Evolutionary conservation across 495 filamentous ascomycete species (phyloP), one percentile per base, ranked within the genome.

Genomic region (Penicillium arizonense): DNA sequence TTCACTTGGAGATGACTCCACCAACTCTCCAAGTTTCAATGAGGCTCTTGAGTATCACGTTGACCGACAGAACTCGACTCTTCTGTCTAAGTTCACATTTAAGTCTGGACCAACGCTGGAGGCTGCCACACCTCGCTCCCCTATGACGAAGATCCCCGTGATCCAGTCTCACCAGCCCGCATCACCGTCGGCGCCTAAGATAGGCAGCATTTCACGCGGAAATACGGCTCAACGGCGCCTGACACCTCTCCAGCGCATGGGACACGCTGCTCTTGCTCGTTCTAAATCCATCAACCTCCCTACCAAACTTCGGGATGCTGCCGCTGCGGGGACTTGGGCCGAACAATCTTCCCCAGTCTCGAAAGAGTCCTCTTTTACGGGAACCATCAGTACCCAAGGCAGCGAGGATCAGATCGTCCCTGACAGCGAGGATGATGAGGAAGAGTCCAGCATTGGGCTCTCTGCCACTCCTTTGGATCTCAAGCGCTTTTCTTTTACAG

Each of bases 351-450:
- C 61, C 8, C 46, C 47, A 24, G 21, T 55, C 16, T 23, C 47
- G 1, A 49, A 52, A 8, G 54, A 10, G 14, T 44, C 37, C 13
- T 53, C 55, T 8, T 38, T 16, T 14, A 41, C 37, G 3, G 50
- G n/a, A 35, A 18, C 46, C 41, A 26, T 20, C 26, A 16, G 33
- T 23, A 33, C 54, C 13, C 71, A 79, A 43, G 89, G 90, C 1
- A 93, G 89, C 60, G 90, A 95, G 63, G 90, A 95, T 58, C 67
- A 85, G 39, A 78, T 95, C 14, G 66, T 88, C 3, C 86, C 87
- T 0, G 79, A 87, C 45, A 89, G 87, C 55, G 86, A 89, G 34
- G 85, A 74, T 9, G 83, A 86, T 3, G 73, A 77, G 23, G 77
- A 82, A 1, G 73, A 77, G 33, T 64, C 62, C 26, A 51, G 26